Evolutionary conservation across 129 eudicot species (phyloP), one percentile per base, ranked within the genome.

Genomic region (Dittrichia graveolens): DNA sequence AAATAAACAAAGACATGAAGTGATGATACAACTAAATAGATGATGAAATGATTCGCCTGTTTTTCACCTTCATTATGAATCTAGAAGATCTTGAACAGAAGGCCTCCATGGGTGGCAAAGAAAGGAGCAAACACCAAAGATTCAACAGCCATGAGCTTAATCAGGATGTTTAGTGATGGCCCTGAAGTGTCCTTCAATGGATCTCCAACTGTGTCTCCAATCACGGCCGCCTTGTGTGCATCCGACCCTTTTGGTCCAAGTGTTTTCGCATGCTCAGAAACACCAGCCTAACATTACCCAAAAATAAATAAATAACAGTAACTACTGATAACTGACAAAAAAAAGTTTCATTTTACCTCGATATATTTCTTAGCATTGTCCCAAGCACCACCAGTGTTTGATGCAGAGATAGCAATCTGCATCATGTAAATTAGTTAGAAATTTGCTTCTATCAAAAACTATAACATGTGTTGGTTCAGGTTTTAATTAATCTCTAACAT

Each of bases 381-480:
- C 97, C 97, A 91, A 61, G 97, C 97, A 73, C 97, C 97, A 71
- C 97, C 97, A 41, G 97, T 91, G 89, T 91, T 91, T 48, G 97
- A 92, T 61, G 97, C 97, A 76, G 97, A 92, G 83, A 92, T 92
- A 16, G 97, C 97, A 77, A 92, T 85, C 97, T 92, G 84, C 73
- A 45, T 65, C 47, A 69, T 53, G 39, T 13, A 37, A 59, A 53
- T 39, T 43, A n/a, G 61, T 65, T 71, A 76, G 10, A 40, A 42
- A 50, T 44, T 16, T 74, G 71, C 16, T 69, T 45, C 6, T 37
- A 61, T 37, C 24, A 37, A 61, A 38, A 39, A 61, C 18, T 60
- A 66, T 35, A 8, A 54, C 14, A 24, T 24, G 31, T 24, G 31
- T 24, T 24, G 2, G 31, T 24, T 24, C 31, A 24, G 31, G 31